A percentile compares a stretch with the other conserved stretches of the same genome.
These are phyloP conservation scores for Fusarium verrucosum DNA, from an alignment of 2,329 filamentous ascomycete genomes.

Conservation along the genomic window DNA sequence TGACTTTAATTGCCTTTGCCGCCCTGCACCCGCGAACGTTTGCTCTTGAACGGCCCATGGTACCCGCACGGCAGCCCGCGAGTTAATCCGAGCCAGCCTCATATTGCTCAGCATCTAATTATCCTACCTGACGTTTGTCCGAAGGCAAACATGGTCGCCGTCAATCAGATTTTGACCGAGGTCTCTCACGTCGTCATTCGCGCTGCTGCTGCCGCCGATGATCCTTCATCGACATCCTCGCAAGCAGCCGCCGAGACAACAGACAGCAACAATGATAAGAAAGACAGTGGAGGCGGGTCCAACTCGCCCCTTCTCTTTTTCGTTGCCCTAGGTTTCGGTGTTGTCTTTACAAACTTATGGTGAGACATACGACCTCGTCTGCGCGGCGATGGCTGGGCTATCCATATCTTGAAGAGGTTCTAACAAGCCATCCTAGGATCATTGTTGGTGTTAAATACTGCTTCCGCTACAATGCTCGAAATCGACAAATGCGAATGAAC, in stretches of 20 bases:
- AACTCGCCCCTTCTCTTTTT: constrained; percentile 74
- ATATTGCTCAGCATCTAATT: constrained; percentile 29
- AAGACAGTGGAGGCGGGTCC: constrained; percentile 44
- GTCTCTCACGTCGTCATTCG: constrained; percentile 42
- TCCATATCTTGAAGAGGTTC: constrained; percentile 4
- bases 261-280: constrained; percentile 11
- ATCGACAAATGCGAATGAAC: constrained; percentile 78
- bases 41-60: constrained; percentile 40
- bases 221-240: constrained; percentile 34
- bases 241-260: constrained; percentile 28
- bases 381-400: constrained; percentile 69
- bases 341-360: constrained; percentile 99
- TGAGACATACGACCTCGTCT: constrained; percentile 59
- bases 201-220: constrained; percentile 35
- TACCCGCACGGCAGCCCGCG: constrained; percentile 41
- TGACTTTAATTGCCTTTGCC: constrained; percentile 28
- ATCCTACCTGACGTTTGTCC: constrained; percentile 21
- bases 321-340: constrained; percentile 93
- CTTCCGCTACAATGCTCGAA: constrained; percentile 96
- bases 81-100: constrained; percentile 42
- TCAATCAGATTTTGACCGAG: constrained; percentile 41
- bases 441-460: constrained; percentile 99
- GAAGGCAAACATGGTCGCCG: constrained; percentile 40
- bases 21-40: constrained; percentile 30
- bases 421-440: constrained; percentile 72